These are phyloP conservation scores for Amaranthus tricolor DNA, from an alignment of 179 eudicot genomes.

Conservation along the genomic window DNA sequence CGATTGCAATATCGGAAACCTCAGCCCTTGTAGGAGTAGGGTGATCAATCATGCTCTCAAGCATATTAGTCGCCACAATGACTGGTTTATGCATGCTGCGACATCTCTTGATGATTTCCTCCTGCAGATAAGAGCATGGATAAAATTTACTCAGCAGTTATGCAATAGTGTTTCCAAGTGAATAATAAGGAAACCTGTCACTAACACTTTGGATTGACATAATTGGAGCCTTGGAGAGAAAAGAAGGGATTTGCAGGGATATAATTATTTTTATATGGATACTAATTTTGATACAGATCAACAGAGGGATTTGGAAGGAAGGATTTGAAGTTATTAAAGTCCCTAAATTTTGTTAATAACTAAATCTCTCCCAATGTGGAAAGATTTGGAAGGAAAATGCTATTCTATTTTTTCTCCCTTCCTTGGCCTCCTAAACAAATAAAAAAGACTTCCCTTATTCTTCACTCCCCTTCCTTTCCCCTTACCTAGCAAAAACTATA, in stretches of 20 bases:
- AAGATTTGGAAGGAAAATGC: too few species aligned
- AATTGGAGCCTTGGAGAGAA: too few species aligned
- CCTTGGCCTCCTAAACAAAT: too few species aligned
- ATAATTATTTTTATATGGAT: too few species aligned
- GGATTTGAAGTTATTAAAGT: too few species aligned
- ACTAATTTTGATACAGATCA: too few species aligned
- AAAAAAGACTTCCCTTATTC: background rate
- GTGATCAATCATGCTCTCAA: conserved; percentile 94
- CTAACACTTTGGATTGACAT: background rate
- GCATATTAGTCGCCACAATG: conserved; percentile 99
- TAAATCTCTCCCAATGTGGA: too few species aligned
- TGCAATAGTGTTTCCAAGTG: conserved; percentile 1
- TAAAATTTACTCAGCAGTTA: background rate
- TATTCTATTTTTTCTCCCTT: too few species aligned
- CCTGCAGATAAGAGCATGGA: conserved; percentile 40
- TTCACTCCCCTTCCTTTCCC: background rate
- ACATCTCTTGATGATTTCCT: conserved; percentile 85
- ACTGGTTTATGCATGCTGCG: conserved; percentile 93
- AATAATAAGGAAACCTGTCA: background rate
- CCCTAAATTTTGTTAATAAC: background rate
- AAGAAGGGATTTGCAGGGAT: too few species aligned
- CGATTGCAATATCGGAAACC: conserved; percentile 99
- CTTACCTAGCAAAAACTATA: background rate
- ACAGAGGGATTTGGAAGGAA: too few species aligned
- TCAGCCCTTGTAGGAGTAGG: conserved; percentile 99